Percentiles rank a stretch among this genome's conserved stretches.
These are phyloP conservation scores for Catunica adiposa DNA, from an alignment of 2,329 filamentous ascomycete genomes.

Conservation along the genomic window DNA sequence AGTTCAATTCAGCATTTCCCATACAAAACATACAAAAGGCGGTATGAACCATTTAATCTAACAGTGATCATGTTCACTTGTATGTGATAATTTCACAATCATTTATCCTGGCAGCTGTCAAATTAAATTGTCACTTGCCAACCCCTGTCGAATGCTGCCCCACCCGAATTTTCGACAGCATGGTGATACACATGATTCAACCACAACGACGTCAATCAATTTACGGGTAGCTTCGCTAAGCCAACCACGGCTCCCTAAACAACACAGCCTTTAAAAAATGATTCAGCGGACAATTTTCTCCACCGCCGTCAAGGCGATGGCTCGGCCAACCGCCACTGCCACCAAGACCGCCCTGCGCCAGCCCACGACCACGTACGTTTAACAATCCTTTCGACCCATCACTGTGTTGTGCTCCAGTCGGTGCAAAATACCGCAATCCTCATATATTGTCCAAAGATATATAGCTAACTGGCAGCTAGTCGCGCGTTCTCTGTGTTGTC, in stretches of 20 bases:
- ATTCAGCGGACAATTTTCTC: conserved; percentile 10
- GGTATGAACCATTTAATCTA: too few species aligned
- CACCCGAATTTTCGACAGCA: conserved; percentile 12
- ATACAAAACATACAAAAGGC: too few species aligned
- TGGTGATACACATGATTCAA: background rate
- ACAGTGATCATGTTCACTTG: too few species aligned
- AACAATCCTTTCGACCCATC: background rate
- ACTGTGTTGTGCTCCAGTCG: background rate
- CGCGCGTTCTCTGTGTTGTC: conserved; percentile 12
- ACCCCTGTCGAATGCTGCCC: background rate
- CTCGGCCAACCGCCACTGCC: conserved; percentile 3
- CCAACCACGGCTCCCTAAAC: too few species aligned
- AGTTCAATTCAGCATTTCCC: too few species aligned
- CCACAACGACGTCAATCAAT: background rate
- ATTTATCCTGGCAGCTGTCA: background rate
- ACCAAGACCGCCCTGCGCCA: conserved; percentile 5
- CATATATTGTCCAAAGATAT: background rate
- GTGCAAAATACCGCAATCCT: background rate
- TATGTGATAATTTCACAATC: too few species aligned
- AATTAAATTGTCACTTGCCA: conserved; percentile 4
- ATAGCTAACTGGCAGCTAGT: conserved; percentile 2
- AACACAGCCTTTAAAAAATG: background rate
- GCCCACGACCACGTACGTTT: conserved; percentile 10
- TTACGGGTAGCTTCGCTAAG: background rate
- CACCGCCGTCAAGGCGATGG: conserved; percentile 1